phyloP scores from a whole-genome alignment of 208 protist genomes.

The Blastocrithidia nonstop region DNA sequence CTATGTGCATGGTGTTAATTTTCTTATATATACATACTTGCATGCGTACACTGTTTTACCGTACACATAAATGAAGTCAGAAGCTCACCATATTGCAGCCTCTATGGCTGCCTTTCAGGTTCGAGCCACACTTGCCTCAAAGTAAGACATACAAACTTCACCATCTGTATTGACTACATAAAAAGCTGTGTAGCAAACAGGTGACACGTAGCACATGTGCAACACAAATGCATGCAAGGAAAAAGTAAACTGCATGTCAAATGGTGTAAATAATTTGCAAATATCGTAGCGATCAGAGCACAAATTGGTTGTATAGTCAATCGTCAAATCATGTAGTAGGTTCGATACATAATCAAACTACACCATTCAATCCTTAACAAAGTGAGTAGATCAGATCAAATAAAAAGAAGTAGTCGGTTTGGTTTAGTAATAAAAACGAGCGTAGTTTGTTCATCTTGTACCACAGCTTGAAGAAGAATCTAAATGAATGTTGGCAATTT shows the following conservation, averaged over 20 bases:
- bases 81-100: conserved; percentile 30
- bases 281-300: too few species aligned
- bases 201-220: too few species aligned
- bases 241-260: too few species aligned
- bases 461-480: conserved; percentile 23
- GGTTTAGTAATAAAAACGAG: conserved; percentile 31
- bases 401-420: conserved; percentile 38
- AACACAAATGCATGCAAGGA: too few species aligned
- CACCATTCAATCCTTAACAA: conserved; percentile 44
- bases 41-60: conserved; percentile 38
- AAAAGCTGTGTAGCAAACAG: conserved; percentile 1
- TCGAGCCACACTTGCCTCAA: conserved; percentile 40
- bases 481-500: conserved; percentile 18
- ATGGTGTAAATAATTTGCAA: too few species aligned
- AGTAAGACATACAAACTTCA: too few species aligned
- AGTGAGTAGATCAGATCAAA: conserved; percentile 41
- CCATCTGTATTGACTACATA: neutral
- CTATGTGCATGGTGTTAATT: conserved; percentile 59
- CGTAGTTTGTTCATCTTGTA: conserved; percentile 15
- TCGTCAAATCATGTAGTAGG: conserved; percentile 14
- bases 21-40: conserved; percentile 74
- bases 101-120: conserved; percentile 63
- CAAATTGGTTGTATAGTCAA: neutral
- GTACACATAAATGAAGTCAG: conserved; percentile 40
- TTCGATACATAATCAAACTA: conserved; percentile 71